Base-by-base conservation (phyloP, 2,329 filamentous ascomycete genomes). In the Colletotrichum liaoningense region DNA sequence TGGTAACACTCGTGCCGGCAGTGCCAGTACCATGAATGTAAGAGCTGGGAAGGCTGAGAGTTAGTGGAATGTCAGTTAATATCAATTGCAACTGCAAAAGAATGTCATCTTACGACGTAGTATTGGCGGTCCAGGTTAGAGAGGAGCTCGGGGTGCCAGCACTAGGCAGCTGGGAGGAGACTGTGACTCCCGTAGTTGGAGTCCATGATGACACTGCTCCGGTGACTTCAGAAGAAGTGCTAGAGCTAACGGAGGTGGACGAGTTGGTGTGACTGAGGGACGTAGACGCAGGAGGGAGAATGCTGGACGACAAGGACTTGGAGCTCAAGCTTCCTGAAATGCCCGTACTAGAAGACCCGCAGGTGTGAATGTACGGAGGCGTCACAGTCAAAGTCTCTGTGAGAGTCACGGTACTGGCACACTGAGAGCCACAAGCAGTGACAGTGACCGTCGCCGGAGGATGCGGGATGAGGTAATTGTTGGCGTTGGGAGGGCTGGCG, bases 341-440 rank as follows among this genome's bases (percentile, higher is more conserved):
- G 22, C 30, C 28, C 30, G 60, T 38, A 35, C 30, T 42, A 0
- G 30, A 33, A 16, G 57, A 24, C 1, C 9, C 52, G 12, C 67
- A 74, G 3, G 75, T 73, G 35, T 76, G 78, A 62, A 76, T 79
- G 11, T 78, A 78, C 4, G 78, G 74, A 1, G 79, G 78, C 56
- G 79, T 84, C 42, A 74, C 58, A 8, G 76, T 77, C 68, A 82
- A 77, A 9, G 81, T 83, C 55, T 75, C 60, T 7, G 76, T 77
- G 66, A 82, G 78, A 9, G 82, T 83, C 7, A 81, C 72, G 4
- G 74, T 74, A 22, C 68, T 72, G 12, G 72, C 68, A 14, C 74
- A 75, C 5, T 69, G 46, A 19, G 63, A 63, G 19, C 57, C 69
- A 58, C 72, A 74, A 2, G 65, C 52, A 6, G 72, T 73, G 49